These are phyloP conservation scores for Saturnispora saitoi DNA, from an alignment of 805 yeast species.

Conservation along the genomic window DNA sequence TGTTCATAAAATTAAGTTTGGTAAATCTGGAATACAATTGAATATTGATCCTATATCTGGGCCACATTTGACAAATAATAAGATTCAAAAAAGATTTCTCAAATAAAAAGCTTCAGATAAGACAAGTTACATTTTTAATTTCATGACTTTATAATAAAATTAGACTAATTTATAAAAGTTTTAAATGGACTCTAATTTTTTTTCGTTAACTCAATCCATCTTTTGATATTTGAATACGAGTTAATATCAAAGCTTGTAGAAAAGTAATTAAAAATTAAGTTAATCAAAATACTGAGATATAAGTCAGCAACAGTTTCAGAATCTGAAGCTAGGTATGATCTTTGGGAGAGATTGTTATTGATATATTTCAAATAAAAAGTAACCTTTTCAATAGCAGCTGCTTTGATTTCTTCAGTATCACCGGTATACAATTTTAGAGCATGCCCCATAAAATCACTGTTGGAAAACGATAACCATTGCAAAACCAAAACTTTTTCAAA, in stretches of 20 bases:
- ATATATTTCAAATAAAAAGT: neutral
- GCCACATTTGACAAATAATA: slow-evolving; percentile 14
- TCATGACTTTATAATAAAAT: neutral
- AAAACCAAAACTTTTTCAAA: slow-evolving; percentile 55
- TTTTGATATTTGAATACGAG: slow-evolving; percentile 34
- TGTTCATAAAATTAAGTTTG: slow-evolving; percentile 29
- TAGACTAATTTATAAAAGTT: neutral
- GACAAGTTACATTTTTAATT: too few species aligned
- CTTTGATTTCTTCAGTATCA: slow-evolving; percentile 2
- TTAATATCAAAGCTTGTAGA: neutral
- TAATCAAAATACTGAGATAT: neutral
- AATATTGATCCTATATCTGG: slow-evolving; percentile 33
- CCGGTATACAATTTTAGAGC: slow-evolving; percentile 19
- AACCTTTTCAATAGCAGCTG: neutral
- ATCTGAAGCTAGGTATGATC: neutral
- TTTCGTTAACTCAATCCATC: slow-evolving; percentile 28
- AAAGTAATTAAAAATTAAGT: neutral
- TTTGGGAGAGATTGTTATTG: slow-evolving; percentile 1
- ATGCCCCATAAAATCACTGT: slow-evolving; percentile 51
- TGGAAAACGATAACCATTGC: slow-evolving; percentile 70
- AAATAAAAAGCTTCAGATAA: too few species aligned
- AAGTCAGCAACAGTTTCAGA: slow-evolving; percentile 6
- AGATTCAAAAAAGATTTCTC: neutral
- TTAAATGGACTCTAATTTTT: neutral
- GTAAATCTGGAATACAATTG: slow-evolving; percentile 30